Percentiles rank a stretch among this genome's conserved stretches.
Conservation (phyloP, 306 rosid genomes). For the Hippophae rhamnoides region DNA sequence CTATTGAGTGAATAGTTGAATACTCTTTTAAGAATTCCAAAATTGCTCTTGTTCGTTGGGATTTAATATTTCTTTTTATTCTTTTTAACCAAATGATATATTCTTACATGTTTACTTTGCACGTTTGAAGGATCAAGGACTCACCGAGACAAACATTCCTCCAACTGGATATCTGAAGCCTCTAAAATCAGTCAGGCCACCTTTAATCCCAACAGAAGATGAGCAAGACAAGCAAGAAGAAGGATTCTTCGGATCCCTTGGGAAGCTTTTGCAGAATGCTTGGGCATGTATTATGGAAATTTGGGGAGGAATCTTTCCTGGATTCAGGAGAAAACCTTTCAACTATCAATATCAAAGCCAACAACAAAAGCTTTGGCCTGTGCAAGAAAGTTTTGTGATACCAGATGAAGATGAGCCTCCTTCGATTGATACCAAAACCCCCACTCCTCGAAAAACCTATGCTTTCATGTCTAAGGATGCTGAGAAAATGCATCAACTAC, state of each 20-base stretch:
- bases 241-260: constrained; percentile 66
- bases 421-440: constrained; percentile 56
- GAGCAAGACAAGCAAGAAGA: constrained; percentile 78
- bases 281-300: constrained; percentile 49
- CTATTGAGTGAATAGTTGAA: too few species aligned
- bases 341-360: constrained; percentile 35
- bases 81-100: constrained; percentile 1
- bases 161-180: constrained; percentile 55
- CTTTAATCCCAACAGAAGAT: constrained; percentile 63
- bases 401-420: constrained; percentile 85
- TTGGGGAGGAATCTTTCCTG: constrained; percentile 62
- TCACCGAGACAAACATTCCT: constrained; percentile 25
- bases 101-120: background rate
- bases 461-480: constrained; percentile 84
- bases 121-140: constrained; percentile 40
- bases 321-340: constrained; percentile 37
- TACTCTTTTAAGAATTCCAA: too few species aligned
- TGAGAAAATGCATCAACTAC: constrained; percentile 61
- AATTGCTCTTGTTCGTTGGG: background rate
- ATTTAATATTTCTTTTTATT: constrained; percentile 3
- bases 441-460: constrained; percentile 83
- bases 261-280: constrained; percentile 51
- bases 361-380: constrained; percentile 58
- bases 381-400: constrained; percentile 77
- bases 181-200: constrained; percentile 59